Conservation (phyloP, 2,329 filamentous ascomycete genomes). For the Blastomyces emzantsi region DNA sequence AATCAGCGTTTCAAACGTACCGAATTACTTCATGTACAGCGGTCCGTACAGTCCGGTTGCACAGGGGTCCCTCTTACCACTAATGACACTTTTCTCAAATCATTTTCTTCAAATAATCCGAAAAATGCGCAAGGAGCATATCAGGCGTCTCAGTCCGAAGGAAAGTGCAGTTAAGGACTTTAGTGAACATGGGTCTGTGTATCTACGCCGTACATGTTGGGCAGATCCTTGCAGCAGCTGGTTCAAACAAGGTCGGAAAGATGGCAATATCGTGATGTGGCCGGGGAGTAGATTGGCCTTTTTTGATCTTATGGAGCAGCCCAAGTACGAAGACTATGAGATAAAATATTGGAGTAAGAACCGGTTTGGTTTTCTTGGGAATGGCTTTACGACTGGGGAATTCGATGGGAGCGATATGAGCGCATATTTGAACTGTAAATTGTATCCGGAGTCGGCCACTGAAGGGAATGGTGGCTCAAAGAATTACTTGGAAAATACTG, state of each 20-base stretch:
- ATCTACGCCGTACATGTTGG: conserved; percentile 15
- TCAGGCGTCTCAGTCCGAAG: conserved; percentile 14
- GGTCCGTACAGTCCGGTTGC: conserved; percentile 16
- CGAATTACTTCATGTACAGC: conserved; percentile 18
- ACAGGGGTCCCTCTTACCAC: conserved; percentile 15
- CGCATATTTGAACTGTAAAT: conserved; percentile 14
- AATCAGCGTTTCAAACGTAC: conserved; percentile 12
- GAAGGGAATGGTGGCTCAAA: not conserved
- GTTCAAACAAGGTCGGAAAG: conserved; percentile 20
- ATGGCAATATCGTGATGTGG: conserved; percentile 20
- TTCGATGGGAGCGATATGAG: conserved; percentile 15
- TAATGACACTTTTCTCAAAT: conserved; percentile 12
- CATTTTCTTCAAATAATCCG: conserved; percentile 16
- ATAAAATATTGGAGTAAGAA: conserved; percentile 17
- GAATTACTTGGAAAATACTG: not conserved
- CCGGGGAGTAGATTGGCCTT: conserved; percentile 19
- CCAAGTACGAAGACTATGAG: conserved; percentile 17
- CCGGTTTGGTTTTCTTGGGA: conserved; percentile 17
- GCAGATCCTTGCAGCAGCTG: conserved; percentile 17
- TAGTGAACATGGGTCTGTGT: conserved; percentile 13
- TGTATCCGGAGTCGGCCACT: conserved; percentile 11
- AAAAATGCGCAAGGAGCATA: conserved; percentile 17
- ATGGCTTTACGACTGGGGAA: conserved; percentile 14
- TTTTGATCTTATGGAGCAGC: conserved; percentile 14
- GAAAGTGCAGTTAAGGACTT: conserved; percentile 16